phyloP scores from a whole-genome alignment of 1,284 basidiomycete species.

The Peniophora sp. region DNA sequence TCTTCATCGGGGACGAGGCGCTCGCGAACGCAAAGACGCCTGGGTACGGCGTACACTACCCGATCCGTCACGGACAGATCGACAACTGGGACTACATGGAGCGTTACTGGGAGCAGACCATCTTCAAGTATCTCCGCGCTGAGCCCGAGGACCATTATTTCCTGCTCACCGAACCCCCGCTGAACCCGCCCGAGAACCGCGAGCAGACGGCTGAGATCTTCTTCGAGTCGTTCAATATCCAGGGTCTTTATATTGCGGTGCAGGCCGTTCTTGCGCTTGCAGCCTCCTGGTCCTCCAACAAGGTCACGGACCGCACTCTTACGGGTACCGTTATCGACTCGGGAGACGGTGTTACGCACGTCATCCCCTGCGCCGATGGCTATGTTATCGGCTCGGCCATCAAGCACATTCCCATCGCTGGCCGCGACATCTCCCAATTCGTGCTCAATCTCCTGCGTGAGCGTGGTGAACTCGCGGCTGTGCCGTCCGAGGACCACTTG shows the following conservation, averaged over 20 bases:
- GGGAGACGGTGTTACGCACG: slow-evolving; percentile 97
- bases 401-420: slow-evolving; percentile 98
- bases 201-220: slow-evolving; percentile 99
- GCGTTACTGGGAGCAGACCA: slow-evolving; percentile 98
- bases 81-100: slow-evolving; percentile 99
- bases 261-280: slow-evolving; percentile 99
- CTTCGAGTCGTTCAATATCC: slow-evolving; percentile 99
- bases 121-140: slow-evolving; percentile 98
- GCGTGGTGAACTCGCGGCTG: slow-evolving; percentile 83
- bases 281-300: slow-evolving; percentile 94
- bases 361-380: slow-evolving; percentile 94
- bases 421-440: slow-evolving; percentile 95
- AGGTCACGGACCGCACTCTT: slow-evolving; percentile 87
- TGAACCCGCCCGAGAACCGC: slow-evolving; percentile 97
- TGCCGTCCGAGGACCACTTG: slow-evolving; percentile 96
- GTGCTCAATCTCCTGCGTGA: slow-evolving; percentile 96
- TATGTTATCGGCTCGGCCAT: slow-evolving; percentile 99
- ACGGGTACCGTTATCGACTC: slow-evolving; percentile 99
- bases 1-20: slow-evolving; percentile 99
- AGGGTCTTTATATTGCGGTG: slow-evolving; percentile 96
- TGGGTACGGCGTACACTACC: slow-evolving; percentile 92
- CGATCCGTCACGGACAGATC: slow-evolving; percentile 96
- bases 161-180: slow-evolving; percentile 94
- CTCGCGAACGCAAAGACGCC: slow-evolving; percentile 88
- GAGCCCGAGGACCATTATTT: slow-evolving; percentile 99